These are phyloP conservation scores for Helotiales sp. DNA, from an alignment of 2,329 filamentous ascomycete species.

Conservation along the genomic window DNA sequence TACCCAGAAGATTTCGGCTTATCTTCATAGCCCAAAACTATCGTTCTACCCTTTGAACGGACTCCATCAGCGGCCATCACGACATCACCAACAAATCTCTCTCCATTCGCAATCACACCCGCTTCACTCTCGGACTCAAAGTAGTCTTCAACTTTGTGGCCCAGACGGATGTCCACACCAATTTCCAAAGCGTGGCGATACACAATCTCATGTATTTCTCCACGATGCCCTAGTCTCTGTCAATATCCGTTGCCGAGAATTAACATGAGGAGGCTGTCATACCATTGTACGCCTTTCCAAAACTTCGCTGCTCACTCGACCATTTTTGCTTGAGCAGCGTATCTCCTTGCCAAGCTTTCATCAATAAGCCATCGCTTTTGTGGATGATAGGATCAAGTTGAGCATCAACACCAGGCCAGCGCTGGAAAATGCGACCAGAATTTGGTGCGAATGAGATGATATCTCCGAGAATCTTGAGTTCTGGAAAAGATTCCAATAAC, in stretches of 20 bases:
- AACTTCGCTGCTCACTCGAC: conserved; percentile 44
- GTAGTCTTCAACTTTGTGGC: conserved; percentile 56
- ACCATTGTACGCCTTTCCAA: conserved; percentile 54
- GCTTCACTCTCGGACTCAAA: conserved; percentile 53
- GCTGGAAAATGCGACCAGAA: conserved; percentile 59
- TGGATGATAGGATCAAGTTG: conserved; percentile 56
- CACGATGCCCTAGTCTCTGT: conserved; percentile 41
- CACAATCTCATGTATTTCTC: conserved; percentile 59
- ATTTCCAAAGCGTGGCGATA: conserved; percentile 57
- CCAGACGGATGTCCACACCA: conserved; percentile 59
- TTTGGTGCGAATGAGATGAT: conserved; percentile 62
- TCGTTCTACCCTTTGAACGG: conserved; percentile 40
- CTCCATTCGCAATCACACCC: conserved; percentile 55
- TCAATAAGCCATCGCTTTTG: conserved; percentile 38
- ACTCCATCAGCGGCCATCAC: conserved; percentile 50
- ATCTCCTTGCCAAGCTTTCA: conserved; percentile 58
- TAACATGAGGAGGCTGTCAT: background rate
- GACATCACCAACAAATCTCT: conserved; percentile 49
- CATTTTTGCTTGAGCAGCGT: conserved; percentile 55
- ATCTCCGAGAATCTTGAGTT: conserved; percentile 52
- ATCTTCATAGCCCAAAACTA: conserved; percentile 47
- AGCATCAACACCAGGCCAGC: conserved; percentile 57
- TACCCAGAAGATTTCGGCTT: conserved; percentile 50
- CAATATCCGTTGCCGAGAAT: background rate
- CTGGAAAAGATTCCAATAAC: conserved; percentile 54